Base-by-base conservation (phyloP, 108 stramenopile species). In the Nitzschia palea region DNA sequence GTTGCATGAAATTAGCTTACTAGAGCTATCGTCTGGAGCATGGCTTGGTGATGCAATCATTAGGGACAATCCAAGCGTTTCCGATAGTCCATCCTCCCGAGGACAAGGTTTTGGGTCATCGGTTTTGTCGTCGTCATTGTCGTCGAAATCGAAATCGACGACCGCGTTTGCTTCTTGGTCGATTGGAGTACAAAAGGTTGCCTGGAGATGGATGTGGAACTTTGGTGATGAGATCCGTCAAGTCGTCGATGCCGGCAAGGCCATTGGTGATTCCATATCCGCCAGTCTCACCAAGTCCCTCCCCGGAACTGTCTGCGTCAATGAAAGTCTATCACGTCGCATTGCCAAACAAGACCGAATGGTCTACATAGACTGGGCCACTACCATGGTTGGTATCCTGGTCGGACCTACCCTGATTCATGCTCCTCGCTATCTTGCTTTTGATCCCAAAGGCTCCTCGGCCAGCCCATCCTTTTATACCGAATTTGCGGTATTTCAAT, bases 41-140 rank as follows among this genome's bases (percentile, higher is more conserved):
- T 93, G 85, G 78, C 59, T 90, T 0, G 92, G 92, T 8, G 92
- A 93, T 71, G 66, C 77, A 6, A 77, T 90, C 14, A 66, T 93
- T 58, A 79, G 92, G 35, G 86, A 93, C 51, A 53, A 42, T 2
- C 67, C 75, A 14, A 59, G 17, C 1, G 79, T 86, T 23, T 53
- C 74, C 12, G 44, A 52, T 50, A 40, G 67, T 35, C 45, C 62
- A 18, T 35, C 17, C 20, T 67, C 51, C 28, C 31, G 35, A 40
- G 69, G 73, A 23, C 64, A 59, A 61, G 72, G 71, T 50, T 86
- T 76, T 53, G 77, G 40, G 8, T 2, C 34, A 42, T n/a, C 62
- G 27, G 37, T 69, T 50, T n/a, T 44, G n/a, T 55, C 47, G 29
- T 34, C 45, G 15, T 60, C 61, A 45, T 8, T 32, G 42, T 35